Base-by-base conservation (phyloP, 257 asterid genomes). In the Nicotiana undulata region DNA sequence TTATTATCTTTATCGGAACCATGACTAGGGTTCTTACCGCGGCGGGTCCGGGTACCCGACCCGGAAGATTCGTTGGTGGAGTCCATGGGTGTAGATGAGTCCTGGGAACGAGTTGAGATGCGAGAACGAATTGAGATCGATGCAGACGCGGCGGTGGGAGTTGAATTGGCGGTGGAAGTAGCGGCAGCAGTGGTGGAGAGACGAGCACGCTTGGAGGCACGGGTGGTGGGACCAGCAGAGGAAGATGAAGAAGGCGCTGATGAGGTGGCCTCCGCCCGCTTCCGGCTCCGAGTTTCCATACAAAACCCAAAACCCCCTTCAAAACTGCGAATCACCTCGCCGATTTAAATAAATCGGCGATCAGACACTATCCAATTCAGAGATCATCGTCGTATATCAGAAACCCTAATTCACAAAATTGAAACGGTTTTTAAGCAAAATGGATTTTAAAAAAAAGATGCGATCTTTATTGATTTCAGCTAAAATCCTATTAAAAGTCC, bases 271-370 rank as follows among this genome's bases (percentile, higher is more conserved):
- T 93, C 98, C 96, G 95, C 98, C 93, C 99, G 98, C 97, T 96
- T 96, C 87, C 98, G 98, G 93, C 98, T 93, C 83, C 99, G 98
- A 90, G 99, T 94, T 96, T 96, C 99, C 99, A 94, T 96, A 94
- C 98, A 96, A 96, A 88, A 88, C 76, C 97, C 83, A 80, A 88
- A 88, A 83, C 84, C 85, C 90, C 91, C 82, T 70, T 84, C 86
- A 81, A 83, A 87, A 84, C 86, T 79, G 88, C 77, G 67, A 67
- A 90, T 78, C 89, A 77, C 74, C 83, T 90, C 99, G 99, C 99
- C 99, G 97, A 92, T 87, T 83, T 91, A 9, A 40, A 9, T 9
- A 40, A 40, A 86, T 91, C 97, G 98, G 98, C 97, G 98, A 96
- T 90, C 87, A 85, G 80, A 77, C 84, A 76, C 79, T 80, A 76